Conservation (phyloP, 352 stramenopile genomes). For the Blastocystis sp. region DNA sequence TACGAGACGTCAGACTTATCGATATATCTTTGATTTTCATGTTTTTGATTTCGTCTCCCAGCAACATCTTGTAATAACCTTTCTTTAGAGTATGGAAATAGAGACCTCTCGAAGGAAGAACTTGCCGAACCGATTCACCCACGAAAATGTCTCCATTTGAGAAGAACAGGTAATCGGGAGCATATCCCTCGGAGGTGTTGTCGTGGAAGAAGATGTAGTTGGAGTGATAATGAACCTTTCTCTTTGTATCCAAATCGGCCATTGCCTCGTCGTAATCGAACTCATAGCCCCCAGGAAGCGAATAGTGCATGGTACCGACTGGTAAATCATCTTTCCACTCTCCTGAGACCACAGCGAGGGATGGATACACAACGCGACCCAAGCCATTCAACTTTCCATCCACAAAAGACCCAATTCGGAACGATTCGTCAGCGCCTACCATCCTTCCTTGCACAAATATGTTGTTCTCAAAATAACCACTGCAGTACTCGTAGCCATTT, state of each 20-base stretch:
- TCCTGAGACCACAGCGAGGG: neutral
- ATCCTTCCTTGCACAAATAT: neutral
- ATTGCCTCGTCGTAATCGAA: neutral
- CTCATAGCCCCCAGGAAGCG: neutral
- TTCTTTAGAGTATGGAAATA: neutral
- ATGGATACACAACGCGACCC: neutral
- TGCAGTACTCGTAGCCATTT: neutral
- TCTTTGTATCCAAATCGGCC: neutral
- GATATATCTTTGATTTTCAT: neutral
- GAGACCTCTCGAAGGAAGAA: neutral
- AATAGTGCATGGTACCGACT: neutral
- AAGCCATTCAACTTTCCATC: neutral
- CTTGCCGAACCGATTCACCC: neutral
- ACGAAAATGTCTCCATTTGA: constrained; percentile 42
- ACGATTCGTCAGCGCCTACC: neutral
- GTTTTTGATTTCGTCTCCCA: neutral
- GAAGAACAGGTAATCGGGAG: neutral
- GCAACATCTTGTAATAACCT: neutral
- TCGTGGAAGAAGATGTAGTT: neutral
- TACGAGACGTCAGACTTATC: neutral
- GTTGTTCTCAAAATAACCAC: neutral
- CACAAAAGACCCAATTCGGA: neutral
- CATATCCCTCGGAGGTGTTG: neutral
- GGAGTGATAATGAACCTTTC: neutral
- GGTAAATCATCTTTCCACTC: neutral